A percentile compares a stretch with the other conserved stretches of the same genome.
Evolutionary conservation across 2,329 filamentous ascomycete genomes (phyloP).

Genomic region (Myriosclerotinia scirpicola): DNA sequence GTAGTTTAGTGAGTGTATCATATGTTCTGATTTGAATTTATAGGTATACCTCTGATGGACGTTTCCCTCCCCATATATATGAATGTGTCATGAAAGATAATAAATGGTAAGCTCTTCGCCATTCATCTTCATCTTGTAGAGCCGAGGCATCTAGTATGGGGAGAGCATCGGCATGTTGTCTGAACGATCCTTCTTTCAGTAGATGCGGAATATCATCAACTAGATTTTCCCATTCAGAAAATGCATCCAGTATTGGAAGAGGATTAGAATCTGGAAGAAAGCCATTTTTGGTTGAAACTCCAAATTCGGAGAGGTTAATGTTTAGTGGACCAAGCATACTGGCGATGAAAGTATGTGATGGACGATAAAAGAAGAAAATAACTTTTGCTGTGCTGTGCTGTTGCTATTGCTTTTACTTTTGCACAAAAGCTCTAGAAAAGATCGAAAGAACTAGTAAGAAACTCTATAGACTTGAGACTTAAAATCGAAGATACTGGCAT

Average conservation of each 20-base stretch:
- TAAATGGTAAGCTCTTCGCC: conserved; percentile 77
- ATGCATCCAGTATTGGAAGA: conserved; percentile 66
- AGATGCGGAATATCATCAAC: conserved; percentile 66
- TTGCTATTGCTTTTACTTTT: not conserved
- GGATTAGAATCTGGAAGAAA: conserved; percentile 76
- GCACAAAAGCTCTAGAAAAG: not conserved
- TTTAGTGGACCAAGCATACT: conserved; percentile 36
- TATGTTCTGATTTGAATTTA: not conserved
- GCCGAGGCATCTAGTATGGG: conserved; percentile 67
- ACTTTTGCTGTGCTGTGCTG: not conserved
- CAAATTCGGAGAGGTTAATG: conserved; percentile 33
- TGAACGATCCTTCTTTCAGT: conserved; percentile 63
- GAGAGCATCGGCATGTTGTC: conserved; percentile 62
- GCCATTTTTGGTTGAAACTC: conserved; percentile 47
- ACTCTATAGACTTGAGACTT: not conserved
- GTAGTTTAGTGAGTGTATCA: not conserved
- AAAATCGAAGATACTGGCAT: not conserved
- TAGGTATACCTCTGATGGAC: conserved; percentile 65
- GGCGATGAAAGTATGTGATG: not conserved
- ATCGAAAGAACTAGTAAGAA: not conserved
- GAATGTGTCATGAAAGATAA: conserved; percentile 78
- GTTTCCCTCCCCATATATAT: conserved; percentile 85
- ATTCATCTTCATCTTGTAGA: conserved; percentile 67
- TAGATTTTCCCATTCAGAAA: conserved; percentile 75
- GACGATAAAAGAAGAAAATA: not conserved